Conservation (phyloP, 2,329 filamentous ascomycete genomes). For the Pseudofabraea citricarpa region DNA sequence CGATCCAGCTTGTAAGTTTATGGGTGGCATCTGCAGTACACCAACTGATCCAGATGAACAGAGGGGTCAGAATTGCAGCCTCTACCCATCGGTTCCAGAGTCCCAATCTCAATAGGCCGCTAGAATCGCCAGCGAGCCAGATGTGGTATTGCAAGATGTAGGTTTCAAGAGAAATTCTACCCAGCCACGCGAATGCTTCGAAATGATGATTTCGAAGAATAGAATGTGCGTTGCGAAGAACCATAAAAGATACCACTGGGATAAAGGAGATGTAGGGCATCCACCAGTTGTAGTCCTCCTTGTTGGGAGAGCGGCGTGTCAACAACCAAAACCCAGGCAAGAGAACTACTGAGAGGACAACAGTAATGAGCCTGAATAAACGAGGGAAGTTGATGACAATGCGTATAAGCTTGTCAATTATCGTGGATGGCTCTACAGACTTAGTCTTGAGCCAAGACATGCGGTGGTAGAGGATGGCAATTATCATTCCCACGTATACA, state of each 20-base stretch:
- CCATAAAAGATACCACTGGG: constrained; percentile 46
- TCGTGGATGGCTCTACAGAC: constrained; percentile 17
- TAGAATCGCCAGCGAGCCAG: constrained; percentile 55
- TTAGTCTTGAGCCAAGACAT: constrained; percentile 20
- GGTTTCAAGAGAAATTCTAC: constrained; percentile 52
- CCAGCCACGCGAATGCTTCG: constrained; percentile 46
- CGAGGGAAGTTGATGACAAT: constrained; percentile 7
- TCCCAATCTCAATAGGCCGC: constrained; percentile 39
- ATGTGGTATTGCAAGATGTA: constrained; percentile 58
- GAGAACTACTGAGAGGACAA: constrained; percentile 15
- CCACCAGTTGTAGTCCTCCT: constrained; percentile 41
- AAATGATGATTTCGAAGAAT: constrained; percentile 39
- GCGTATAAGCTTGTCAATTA: constrained; percentile 14
- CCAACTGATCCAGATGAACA: constrained; percentile 39
- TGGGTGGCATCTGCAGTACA: constrained; percentile 32
- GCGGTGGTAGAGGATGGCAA: constrained; percentile 37
- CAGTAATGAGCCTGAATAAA: constrained; percentile 9
- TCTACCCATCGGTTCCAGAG: constrained; percentile 30
- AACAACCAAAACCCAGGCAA: constrained; percentile 18
- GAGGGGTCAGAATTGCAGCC: constrained; percentile 31
- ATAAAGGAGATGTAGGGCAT: constrained; percentile 50
- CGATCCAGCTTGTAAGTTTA: constrained; percentile 32
- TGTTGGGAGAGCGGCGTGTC: constrained; percentile 22
- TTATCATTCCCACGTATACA: constrained; percentile 50
- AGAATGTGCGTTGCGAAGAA: constrained; percentile 44